These are phyloP conservation scores for Botrytis tulipae DNA, from an alignment of 2,329 filamentous ascomycete genomes.

Conservation along the genomic window DNA sequence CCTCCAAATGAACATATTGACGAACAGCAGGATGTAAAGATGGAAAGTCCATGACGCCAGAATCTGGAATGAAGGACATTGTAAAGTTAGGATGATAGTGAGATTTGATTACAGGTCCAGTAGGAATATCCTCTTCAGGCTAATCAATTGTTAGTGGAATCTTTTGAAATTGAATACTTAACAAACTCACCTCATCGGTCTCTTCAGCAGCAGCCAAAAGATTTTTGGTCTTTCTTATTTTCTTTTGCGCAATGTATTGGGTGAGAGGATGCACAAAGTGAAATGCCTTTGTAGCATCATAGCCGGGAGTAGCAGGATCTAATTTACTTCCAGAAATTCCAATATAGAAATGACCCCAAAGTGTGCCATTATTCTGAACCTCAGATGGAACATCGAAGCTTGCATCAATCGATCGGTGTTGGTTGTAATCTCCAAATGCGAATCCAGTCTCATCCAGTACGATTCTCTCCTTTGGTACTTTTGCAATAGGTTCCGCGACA, in stretches of 20 bases:
- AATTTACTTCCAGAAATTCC: conserved; percentile 71
- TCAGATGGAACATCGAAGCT: conserved; percentile 72
- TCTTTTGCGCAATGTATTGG: conserved; percentile 89
- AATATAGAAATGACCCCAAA: conserved; percentile 93
- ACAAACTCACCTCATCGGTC: conserved; percentile 46
- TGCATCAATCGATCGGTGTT: conserved; percentile 74
- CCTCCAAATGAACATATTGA: conserved; percentile 76
- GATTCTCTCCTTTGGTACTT: conserved; percentile 63
- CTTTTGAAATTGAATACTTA: conserved; percentile 31
- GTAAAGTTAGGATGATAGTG: conserved; percentile 97
- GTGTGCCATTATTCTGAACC: conserved; percentile 87
- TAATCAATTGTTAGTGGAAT: conserved; percentile 47
- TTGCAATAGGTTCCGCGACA: conserved; percentile 64
- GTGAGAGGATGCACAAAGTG: conserved; percentile 84
- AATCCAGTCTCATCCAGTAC: conserved; percentile 81
- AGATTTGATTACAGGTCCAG: conserved; percentile 70
- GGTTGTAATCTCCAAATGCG: conserved; percentile 72
- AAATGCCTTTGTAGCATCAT: conserved; percentile 73
- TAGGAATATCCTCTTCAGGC: conserved; percentile 48
- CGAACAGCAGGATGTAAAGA: conserved; percentile 70
- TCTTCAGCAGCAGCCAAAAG: conserved; percentile 60
- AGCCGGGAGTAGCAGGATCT: conserved; percentile 71
- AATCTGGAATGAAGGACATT: conserved; percentile 79
- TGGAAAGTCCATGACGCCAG: conserved; percentile 66
- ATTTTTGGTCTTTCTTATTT: conserved; percentile 81